phyloP scores from a whole-genome alignment of 129 eudicot genomes.

The Sambucus nigra region DNA sequence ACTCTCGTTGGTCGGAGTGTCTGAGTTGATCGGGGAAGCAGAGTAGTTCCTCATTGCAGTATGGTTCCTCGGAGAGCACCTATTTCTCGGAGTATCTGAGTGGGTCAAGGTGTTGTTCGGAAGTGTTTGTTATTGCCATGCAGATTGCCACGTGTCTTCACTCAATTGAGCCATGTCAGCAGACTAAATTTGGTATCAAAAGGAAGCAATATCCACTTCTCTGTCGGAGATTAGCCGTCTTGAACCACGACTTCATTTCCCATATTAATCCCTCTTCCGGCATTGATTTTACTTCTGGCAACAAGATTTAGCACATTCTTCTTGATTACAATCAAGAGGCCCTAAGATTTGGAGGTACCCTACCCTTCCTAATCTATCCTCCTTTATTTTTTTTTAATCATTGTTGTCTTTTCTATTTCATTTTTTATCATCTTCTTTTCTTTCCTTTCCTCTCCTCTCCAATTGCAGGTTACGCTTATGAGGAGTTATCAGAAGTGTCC shows the following conservation, averaged over 20 bases:
- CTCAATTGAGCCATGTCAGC: too few species aligned
- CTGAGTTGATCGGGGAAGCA: too few species aligned
- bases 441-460: too few species aligned
- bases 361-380: neutral
- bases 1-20: too few species aligned
- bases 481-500: conserved; percentile 86
- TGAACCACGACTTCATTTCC: conserved; percentile 72
- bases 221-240: conserved; percentile 73
- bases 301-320: conserved; percentile 73
- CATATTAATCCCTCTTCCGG: conserved; percentile 78
- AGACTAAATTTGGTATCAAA: too few species aligned
- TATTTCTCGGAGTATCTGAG: too few species aligned
- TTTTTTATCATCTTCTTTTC: neutral
- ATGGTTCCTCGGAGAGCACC: too few species aligned
- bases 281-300: conserved; percentile 87
- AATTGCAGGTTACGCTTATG: conserved; percentile 85
- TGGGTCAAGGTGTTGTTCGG: too few species aligned
- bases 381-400: neutral
- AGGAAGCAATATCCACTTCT: conserved; percentile 70
- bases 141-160: too few species aligned
- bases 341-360: conserved; percentile 82
- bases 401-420: neutral
- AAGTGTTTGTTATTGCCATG: too few species aligned
- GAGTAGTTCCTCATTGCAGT: too few species aligned
- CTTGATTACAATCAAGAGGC: conserved; percentile 90